Conservation (phyloP, 257 asterid genomes). For the Nicotiana obtusifolia region DNA sequence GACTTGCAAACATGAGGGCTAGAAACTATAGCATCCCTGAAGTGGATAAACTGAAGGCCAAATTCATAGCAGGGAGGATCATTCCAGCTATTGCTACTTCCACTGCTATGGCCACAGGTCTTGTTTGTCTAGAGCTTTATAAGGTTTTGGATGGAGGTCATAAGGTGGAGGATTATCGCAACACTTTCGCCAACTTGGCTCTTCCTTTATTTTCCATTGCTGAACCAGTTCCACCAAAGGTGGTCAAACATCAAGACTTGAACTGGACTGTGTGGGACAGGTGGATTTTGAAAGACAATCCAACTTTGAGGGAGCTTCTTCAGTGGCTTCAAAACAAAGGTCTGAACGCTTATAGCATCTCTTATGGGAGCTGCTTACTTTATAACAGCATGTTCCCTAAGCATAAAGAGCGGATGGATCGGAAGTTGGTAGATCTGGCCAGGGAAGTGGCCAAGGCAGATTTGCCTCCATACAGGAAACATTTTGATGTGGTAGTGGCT, state of each 20-base stretch:
- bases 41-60: constrained; percentile 86
- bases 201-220: constrained; percentile 92
- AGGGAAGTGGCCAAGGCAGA: constrained; percentile 75
- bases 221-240: constrained; percentile 79
- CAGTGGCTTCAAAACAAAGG: constrained; percentile 75
- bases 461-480: constrained; percentile 56
- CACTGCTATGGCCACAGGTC: constrained; percentile 91
- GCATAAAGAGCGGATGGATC: constrained; percentile 84
- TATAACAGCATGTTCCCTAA: constrained; percentile 78
- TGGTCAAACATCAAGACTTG: constrained; percentile 57
- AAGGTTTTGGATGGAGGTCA: constrained; percentile 68
- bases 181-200: constrained; percentile 84
- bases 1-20: constrained; percentile 97
- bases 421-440: constrained; percentile 57
- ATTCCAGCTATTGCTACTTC: constrained; percentile 94
- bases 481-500: constrained; percentile 76
- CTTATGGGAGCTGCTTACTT: constrained; percentile 76
- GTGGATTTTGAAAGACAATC: constrained; percentile 61
- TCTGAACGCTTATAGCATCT: constrained; percentile 71
- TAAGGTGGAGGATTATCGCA: constrained; percentile 86
- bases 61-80: constrained; percentile 86
- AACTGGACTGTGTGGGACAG: constrained; percentile 97
- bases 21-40: constrained; percentile 85
- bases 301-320: constrained; percentile 67
- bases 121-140: constrained; percentile 90